phyloP scores from a whole-genome alignment of 768 basidiomycete genomes.

The Leccinum uliginosum region DNA sequence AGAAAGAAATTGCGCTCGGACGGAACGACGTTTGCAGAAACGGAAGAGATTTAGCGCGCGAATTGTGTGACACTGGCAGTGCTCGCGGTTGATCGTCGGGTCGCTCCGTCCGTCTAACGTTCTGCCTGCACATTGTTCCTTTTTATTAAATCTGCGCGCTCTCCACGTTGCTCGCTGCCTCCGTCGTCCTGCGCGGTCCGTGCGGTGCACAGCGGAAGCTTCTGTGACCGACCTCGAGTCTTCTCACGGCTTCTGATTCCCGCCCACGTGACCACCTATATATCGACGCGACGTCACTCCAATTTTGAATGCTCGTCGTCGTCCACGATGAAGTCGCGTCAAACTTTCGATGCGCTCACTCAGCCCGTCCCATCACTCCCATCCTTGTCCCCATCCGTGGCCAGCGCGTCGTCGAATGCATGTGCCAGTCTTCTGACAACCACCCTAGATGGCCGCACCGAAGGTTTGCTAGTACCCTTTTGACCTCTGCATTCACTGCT shows the following conservation, averaged over 20 bases:
- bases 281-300: constrained; percentile 8
- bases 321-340: constrained; percentile 16
- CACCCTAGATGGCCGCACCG: constrained; percentile 55
- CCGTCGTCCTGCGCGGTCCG: constrained; percentile 4
- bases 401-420: constrained; percentile 35
- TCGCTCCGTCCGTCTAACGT: constrained; percentile 1
- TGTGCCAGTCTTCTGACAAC: constrained; percentile 71
- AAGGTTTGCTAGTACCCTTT: constrained; percentile 40
- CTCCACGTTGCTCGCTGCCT: constrained; percentile 7
- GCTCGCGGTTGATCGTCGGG: too few relatives aligned
- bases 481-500: not conserved
- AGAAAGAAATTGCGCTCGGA: constrained; percentile 9
- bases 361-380: constrained; percentile 29
- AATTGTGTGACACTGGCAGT: constrained; percentile 7
- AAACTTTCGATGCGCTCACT: constrained; percentile 20
- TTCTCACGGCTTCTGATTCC: not conserved
- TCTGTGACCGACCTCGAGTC: not conserved
- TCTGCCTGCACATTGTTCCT: not conserved
- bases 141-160: constrained; percentile 4
- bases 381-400: constrained; percentile 9
- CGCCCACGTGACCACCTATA: constrained; percentile 11
- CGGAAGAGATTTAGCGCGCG: constrained; percentile 16
- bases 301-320: not conserved
- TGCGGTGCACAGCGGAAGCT: constrained; percentile 9
- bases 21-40: constrained; percentile 11